These are phyloP conservation scores for Suhomyces xylopsoci DNA, from an alignment of 805 yeast genomes.

Conservation along the genomic window DNA sequence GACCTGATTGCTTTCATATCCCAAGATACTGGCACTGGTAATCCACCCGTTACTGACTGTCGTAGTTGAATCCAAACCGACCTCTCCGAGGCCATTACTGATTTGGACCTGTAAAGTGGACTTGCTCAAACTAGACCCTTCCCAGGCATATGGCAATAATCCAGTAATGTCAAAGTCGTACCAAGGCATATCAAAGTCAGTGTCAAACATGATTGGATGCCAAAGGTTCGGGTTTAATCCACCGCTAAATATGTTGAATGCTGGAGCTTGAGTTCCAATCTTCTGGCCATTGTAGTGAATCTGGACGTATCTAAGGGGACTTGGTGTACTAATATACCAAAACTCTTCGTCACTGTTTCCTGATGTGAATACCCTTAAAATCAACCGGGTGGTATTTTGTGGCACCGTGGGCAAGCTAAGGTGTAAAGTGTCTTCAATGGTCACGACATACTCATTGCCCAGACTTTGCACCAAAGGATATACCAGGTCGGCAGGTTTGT, in stretches of 20 bases:
- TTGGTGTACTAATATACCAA: slow-evolving; percentile 59
- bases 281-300: slow-evolving; percentile 58
- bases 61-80: slow-evolving; percentile 12
- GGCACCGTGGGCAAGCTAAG: slow-evolving; percentile 38
- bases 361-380: slow-evolving; percentile 58
- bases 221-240: slow-evolving; percentile 79
- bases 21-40: slow-evolving; percentile 52
- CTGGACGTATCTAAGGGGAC: slow-evolving; percentile 66
- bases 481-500: slow-evolving; percentile 38
- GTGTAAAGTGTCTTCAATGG: slow-evolving; percentile 58
- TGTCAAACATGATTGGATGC: slow-evolving; percentile 72
- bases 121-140: too few relatives aligned
- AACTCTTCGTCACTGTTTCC: slow-evolving; percentile 83
- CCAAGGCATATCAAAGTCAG: slow-evolving; percentile 72
- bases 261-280: slow-evolving; percentile 63
- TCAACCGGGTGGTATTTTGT: slow-evolving; percentile 57
- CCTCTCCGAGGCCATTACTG: slow-evolving; percentile 49
- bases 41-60: slow-evolving; percentile 56
- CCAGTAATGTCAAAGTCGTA: slow-evolving; percentile 51
- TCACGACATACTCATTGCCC: neutral
- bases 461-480: slow-evolving; percentile 30
- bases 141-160: too few relatives aligned
- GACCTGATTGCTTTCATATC: slow-evolving; percentile 50
- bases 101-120: slow-evolving; percentile 15
- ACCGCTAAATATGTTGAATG: slow-evolving; percentile 78